Conservation (phyloP, 1,284 basidiomycete genomes). For the Cutaneotrichosporon cavernicola region DNA sequence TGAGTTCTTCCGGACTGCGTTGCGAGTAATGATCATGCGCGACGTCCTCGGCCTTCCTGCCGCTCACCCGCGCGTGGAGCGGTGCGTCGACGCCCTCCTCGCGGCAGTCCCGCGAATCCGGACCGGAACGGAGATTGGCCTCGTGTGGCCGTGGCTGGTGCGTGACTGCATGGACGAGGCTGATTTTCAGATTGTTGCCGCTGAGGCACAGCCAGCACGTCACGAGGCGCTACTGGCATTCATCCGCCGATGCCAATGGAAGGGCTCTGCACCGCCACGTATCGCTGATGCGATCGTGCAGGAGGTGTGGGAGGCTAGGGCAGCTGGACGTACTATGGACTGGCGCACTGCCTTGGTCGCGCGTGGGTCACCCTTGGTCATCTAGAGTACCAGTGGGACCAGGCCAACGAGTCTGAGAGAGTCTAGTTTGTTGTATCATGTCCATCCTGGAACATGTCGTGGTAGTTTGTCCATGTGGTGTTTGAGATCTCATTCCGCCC, state of each 20-base stretch:
- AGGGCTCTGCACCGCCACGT: conserved; percentile 2
- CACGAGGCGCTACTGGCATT: not conserved
- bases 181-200: conserved; percentile 4
- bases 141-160: conserved; percentile 8
- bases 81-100: conserved; percentile 3
- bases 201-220: not conserved
- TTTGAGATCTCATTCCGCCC: too few species aligned
- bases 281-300: not conserved
- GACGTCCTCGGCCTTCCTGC: conserved; percentile 3
- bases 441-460: not conserved
- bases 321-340: not conserved
- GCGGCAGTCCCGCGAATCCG: not conserved
- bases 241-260: conserved; percentile 8
- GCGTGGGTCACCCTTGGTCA: not conserved
- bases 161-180: not conserved
- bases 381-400: not conserved
- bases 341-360: conserved; percentile 3
- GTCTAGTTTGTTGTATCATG: not conserved
- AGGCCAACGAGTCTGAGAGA: not conserved
- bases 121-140: conserved; percentile 7
- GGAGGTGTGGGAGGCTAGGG: conserved; percentile 5
- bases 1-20: conserved; percentile 8
- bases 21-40: conserved; percentile 7
- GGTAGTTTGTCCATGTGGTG: too few species aligned
- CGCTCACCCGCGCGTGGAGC: not conserved